A percentile compares a stretch with the other conserved stretches of the same genome.
Conservation (phyloP, 257 asterid species). For the Thymus mandschuricus region DNA sequence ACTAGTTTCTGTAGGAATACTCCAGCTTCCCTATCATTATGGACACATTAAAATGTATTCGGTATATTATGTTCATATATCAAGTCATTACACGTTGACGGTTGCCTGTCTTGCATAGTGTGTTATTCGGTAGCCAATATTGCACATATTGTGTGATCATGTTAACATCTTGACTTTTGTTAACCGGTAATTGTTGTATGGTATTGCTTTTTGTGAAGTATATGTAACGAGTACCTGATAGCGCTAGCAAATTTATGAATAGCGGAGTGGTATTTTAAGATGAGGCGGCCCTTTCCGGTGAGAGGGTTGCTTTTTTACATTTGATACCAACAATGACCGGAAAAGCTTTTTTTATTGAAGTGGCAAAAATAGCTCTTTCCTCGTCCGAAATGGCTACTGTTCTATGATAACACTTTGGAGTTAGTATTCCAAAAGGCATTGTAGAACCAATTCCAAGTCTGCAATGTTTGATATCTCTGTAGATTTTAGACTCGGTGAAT, state of each 20-base stretch:
- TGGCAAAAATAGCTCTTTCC: not conserved
- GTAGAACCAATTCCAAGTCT: conserved; percentile 10
- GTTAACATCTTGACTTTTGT: not conserved
- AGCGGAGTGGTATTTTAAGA: not conserved
- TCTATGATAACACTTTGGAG: not conserved
- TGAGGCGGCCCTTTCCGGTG: not conserved
- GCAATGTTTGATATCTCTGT: conserved; percentile 20
- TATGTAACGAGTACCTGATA: not conserved
- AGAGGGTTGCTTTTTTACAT: not conserved
- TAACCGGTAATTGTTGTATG: not conserved
- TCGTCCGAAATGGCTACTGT: not conserved
- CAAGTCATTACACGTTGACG: not conserved
- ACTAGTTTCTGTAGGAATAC: not conserved
- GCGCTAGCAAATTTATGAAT: not conserved
- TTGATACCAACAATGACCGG: not conserved
- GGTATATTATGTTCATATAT: not conserved
- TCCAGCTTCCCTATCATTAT: not conserved
- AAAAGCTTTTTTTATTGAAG: not conserved
- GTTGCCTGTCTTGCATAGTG: not conserved
- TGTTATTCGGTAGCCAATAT: not conserved
- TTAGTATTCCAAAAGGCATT: conserved; percentile 2
- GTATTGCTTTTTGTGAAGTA: not conserved
- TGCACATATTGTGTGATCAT: not conserved
- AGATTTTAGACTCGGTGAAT: conserved; percentile 1
- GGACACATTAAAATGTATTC: not conserved